Evolutionary conservation across 1,284 basidiomycete genomes (phyloP), one percentile per base, ranked within the genome.

Genomic region (Tilletiopsis washingtonensis): DNA sequence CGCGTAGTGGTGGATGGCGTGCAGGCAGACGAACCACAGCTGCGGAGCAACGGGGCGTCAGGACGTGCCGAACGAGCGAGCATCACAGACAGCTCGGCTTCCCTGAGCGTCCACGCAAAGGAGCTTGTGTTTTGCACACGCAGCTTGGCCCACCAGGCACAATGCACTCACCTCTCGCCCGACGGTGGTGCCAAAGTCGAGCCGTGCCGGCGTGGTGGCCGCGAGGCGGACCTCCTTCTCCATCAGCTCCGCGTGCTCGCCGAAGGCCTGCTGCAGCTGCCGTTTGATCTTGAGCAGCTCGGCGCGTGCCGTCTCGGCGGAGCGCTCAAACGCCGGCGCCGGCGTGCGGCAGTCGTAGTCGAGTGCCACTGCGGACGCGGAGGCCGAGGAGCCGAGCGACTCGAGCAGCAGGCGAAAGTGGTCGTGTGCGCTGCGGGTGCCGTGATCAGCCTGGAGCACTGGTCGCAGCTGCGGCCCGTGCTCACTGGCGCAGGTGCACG

Each of bases 1-100:
- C 0, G 69, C 69, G 29, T 61, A 71, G 54, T 71, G 69, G 48
- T 71, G 69, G 34, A 69, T 62, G 0, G 67, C 64, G 40, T 71
- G 68, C 15, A 69, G 43, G 11, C 58, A 58, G 27, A 64, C 58
- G 53, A 69, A 69, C 68, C 68, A 71, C 11, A 70, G 41, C 51
- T 69, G 25, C 14, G 27, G n/a, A n/a, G n/a, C n/a, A n/a, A n/a
- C n/a, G n/a, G n/a, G n/a, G n/a, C n/a, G n/a, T n/a, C n/a, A n/a
- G n/a, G n/a, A n/a, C n/a, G n/a, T n/a, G n/a, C n/a, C n/a, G n/a
- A n/a, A n/a, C n/a, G n/a, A n/a, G n/a, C n/a, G n/a, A n/a, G n/a
- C n/a, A n/a, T n/a, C n/a, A n/a, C n/a, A n/a, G n/a, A n/a, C n/a
- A n/a, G n/a, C n/a, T n/a, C n/a, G n/a, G n/a, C n/a, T n/a, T n/a